phyloP scores from a whole-genome alignment of 2,329 filamentous ascomycete genomes.

The Colletotrichum tanaceti region DNA sequence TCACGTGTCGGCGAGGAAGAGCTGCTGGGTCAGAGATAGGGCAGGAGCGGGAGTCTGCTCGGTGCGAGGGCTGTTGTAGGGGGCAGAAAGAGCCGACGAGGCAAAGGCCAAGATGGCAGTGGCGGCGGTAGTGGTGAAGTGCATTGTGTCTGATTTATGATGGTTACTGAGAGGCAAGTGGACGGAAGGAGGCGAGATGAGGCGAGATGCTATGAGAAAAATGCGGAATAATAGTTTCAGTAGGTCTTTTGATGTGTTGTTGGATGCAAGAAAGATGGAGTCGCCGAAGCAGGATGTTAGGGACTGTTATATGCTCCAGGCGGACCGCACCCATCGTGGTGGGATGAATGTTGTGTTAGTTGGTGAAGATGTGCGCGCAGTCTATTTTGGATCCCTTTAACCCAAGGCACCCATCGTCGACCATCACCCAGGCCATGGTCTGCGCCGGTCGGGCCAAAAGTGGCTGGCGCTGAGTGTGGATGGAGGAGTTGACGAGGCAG shows the following conservation, averaged over 20 bases:
- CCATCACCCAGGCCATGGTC: constrained; percentile 6
- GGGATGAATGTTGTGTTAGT: background rate
- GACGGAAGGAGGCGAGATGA: background rate
- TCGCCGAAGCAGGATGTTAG: background rate
- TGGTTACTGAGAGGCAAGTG: background rate
- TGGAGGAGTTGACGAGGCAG: background rate
- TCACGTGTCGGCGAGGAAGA: constrained; percentile 54
- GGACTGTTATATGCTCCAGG: constrained; percentile 32
- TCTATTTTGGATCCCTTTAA: constrained; percentile 31
- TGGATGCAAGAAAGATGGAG: constrained; percentile 16
- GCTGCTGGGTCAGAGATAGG: constrained; percentile 49
- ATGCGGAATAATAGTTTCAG: background rate
- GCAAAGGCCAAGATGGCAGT: constrained; percentile 55
- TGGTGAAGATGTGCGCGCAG: background rate
- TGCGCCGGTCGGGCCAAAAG: background rate
- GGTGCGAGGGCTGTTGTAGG: constrained; percentile 21
- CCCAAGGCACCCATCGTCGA: constrained; percentile 18
- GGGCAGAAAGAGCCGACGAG: constrained; percentile 48
- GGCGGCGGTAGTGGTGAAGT: constrained; percentile 46
- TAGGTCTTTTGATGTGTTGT: constrained; percentile 3
- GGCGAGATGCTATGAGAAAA: constrained; percentile 9
- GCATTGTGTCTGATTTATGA: constrained; percentile 48
- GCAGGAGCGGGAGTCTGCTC: constrained; percentile 35
- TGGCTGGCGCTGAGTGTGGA: constrained; percentile 6
- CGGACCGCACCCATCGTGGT: background rate